phyloP scores from a whole-genome alignment of 2,329 filamentous ascomycete genomes.

The Proliferodiscus dingleyae region DNA sequence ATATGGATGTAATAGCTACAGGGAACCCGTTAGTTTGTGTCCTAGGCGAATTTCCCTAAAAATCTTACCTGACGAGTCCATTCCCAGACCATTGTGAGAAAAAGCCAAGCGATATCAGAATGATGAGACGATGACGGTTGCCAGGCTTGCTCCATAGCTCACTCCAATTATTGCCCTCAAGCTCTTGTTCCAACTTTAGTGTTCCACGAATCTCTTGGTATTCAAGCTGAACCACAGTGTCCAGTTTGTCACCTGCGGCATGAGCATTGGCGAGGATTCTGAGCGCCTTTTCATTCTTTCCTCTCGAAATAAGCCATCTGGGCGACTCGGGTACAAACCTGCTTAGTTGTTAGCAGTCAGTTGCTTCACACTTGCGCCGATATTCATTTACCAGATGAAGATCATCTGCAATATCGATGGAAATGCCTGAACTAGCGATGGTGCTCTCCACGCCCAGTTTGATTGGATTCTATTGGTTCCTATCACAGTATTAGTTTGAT shows the following conservation, averaged over 20 bases:
- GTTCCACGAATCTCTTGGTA: conserved; percentile 41
- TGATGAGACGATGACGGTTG: conserved; percentile 50
- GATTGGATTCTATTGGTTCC: conserved; percentile 35
- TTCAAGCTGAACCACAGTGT: conserved; percentile 38
- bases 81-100: conserved; percentile 57
- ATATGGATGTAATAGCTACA: conserved; percentile 31
- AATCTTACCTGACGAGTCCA: conserved; percentile 35
- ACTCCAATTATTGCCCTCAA: conserved; percentile 40
- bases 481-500: conserved; percentile 4
- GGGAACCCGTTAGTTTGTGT: conserved; percentile 9
- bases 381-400: conserved; percentile 22
- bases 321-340: conserved; percentile 36
- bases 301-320: conserved; percentile 39
- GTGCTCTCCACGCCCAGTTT: conserved; percentile 33
- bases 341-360: conserved; percentile 10
- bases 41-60: background rate
- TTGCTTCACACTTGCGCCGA: background rate
- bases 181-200: conserved; percentile 40
- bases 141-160: conserved; percentile 47
- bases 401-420: conserved; percentile 26
- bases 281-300: conserved; percentile 44
- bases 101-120: conserved; percentile 47
- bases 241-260: conserved; percentile 34
- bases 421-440: conserved; percentile 30
- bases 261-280: conserved; percentile 46